Evolutionary conservation across 2,329 filamentous ascomycete genomes (phyloP), one percentile per base, ranked within the genome.

Genomic region (Aureobasidium mangrovei): DNA sequence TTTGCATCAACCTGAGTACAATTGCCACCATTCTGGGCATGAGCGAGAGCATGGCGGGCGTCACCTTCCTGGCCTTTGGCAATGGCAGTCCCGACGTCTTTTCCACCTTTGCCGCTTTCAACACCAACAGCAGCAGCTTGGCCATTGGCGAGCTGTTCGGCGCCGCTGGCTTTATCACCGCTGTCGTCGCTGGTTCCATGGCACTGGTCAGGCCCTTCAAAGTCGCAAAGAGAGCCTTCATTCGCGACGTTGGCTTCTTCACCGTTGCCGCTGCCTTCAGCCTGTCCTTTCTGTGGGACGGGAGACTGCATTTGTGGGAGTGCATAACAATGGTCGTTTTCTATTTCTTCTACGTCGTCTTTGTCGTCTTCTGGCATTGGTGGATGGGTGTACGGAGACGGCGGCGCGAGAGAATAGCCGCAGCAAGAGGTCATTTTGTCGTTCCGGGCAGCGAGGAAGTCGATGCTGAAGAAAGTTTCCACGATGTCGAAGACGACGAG

Each of bases 11-110:
- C 66, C 78, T 98, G 33, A 93, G 88, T 69, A 97, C 93, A 9
- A 93, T 98, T 62, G 85, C 93, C 26, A 85, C 79, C 55, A 82
- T 96, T 51, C 77, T 97, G 29, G 91, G 91, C 24, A 85, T 98
- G 75, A 96, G 91, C 69, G 91, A 98, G 74, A 97, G 89, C 68
- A 79, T 98, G 70, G 90, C 93, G 0, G 93, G 93, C 35, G 94
- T 98, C 29, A 98, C 93, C 0, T 95, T 98, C 64, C 74, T 98
- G 51, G 93, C 93, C 7, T 94, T 98, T 70, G 93, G 93, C 60
- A 98, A 98, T 74, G 93, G 93, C 51, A 97, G 91, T 58, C 93
- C 93, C 2, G 93, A 98, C 70, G 91, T 98, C 43, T 98, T 98
- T 70, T 96, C 91, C 60, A 98, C 93, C 2, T 97, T 98, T 72